Percentiles rank a stretch among this genome's conserved stretches.
Conservation (phyloP, 2,329 filamentous ascomycete species). For the Orbilia quercus region DNA sequence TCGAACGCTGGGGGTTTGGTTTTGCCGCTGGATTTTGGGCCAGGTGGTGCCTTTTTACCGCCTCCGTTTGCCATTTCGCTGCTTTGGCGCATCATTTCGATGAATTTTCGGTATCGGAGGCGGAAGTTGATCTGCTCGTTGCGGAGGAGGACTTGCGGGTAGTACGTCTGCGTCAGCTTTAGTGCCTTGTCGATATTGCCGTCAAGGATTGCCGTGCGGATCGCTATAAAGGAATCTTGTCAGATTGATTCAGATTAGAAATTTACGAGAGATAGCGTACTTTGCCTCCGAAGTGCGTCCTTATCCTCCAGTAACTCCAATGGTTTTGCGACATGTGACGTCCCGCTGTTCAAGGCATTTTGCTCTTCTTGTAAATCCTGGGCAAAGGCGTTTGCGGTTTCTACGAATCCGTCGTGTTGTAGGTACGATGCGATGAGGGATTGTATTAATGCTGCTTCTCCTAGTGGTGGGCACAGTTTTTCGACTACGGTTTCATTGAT, state of each 20-base stretch:
- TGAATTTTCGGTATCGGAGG: constrained; percentile 87
- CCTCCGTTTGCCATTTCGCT: constrained; percentile 26
- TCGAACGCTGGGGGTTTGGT: constrained; percentile 57
- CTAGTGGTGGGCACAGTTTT: constrained; percentile 72
- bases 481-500: constrained; percentile 72
- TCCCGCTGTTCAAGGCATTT: constrained; percentile 70
- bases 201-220: constrained; percentile 85
- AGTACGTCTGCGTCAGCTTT: constrained; percentile 81
- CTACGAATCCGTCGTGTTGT: constrained; percentile 93
- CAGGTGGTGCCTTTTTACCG: constrained; percentile 59
- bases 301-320: constrained; percentile 81
- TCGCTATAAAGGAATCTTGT: constrained; percentile 69
- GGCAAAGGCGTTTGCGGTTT: constrained; percentile 88
- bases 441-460: constrained; percentile 83
- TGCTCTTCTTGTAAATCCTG: constrained; percentile 81
- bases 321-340: constrained; percentile 65
- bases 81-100: constrained; percentile 87
- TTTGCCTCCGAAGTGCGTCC: constrained; percentile 86
- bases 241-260: neutral
- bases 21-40: constrained; percentile 63
- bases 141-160: constrained; percentile 80
- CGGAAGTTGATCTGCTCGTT: constrained; percentile 89
- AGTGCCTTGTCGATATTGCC: constrained; percentile 92
- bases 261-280: constrained; percentile 65
- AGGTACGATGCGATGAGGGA: constrained; percentile 79